phyloP scores from a whole-genome alignment of 768 basidiomycete genomes.

The Rhizopogon sp. region DNA sequence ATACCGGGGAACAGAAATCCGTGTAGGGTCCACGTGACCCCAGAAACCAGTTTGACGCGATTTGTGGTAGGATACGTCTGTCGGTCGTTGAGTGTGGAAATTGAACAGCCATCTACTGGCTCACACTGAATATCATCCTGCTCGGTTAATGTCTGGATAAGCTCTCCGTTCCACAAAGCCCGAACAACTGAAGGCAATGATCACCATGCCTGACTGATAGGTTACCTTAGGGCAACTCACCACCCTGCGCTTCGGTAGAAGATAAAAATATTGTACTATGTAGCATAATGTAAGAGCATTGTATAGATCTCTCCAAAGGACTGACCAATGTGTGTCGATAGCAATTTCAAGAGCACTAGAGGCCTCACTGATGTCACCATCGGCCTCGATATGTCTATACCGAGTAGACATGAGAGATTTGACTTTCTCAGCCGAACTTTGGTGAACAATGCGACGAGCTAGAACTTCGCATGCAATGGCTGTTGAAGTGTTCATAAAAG shows the following conservation, averaged over 20 bases:
- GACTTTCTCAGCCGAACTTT: conserved; percentile 56
- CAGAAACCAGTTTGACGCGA: conserved; percentile 50
- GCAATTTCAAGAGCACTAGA: conserved; percentile 82
- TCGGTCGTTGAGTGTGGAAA: conserved; percentile 6
- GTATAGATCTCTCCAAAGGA: neutral
- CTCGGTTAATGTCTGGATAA: conserved; percentile 74
- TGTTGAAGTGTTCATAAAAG: conserved; percentile 20
- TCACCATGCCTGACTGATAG: neutral
- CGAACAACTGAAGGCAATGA: conserved; percentile 54
- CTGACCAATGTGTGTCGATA: conserved; percentile 86
- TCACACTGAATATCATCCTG: conserved; percentile 76
- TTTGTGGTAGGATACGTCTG: conserved; percentile 68
- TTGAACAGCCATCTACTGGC: conserved; percentile 9
- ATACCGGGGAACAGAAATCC: conserved; percentile 76
- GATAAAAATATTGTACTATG: conserved; percentile 77
- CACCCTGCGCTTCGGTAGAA: conserved; percentile 79
- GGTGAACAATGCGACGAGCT: conserved; percentile 76
- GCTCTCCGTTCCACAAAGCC: conserved; percentile 76
- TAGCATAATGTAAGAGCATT: conserved; percentile 1
- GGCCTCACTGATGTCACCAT: conserved; percentile 73
- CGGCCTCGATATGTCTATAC: conserved; percentile 62
- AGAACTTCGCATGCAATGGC: conserved; percentile 82
- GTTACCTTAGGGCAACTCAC: conserved; percentile 32
- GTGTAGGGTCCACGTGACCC: conserved; percentile 69
- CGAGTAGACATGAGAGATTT: conserved; percentile 73